Percentiles rank a stretch among this genome's conserved stretches.
These are phyloP conservation scores for Schwanniomyces etchellsii DNA, from an alignment of 1,139 yeast species.

Conservation along the genomic window DNA sequence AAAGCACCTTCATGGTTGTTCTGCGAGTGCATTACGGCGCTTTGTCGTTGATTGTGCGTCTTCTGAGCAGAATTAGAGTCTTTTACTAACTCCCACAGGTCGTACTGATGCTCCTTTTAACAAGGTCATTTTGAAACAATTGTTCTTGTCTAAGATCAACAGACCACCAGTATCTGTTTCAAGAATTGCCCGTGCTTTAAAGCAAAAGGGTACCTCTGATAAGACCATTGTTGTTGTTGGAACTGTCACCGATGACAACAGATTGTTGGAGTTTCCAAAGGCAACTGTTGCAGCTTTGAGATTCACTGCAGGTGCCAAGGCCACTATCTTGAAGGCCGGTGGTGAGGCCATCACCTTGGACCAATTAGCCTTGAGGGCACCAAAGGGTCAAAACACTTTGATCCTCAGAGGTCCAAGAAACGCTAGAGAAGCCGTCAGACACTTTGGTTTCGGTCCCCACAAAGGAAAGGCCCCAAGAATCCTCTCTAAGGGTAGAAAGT, in stretches of 20 bases:
- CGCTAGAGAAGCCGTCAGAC: constrained; percentile 99
- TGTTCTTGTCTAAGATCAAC: constrained; percentile 97
- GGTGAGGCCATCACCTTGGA: constrained; percentile 99
- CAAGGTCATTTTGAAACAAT: constrained; percentile 91
- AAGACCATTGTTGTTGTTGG: constrained; percentile 98
- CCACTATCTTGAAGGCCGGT: constrained; percentile 96
- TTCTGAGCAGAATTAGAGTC: constrained; percentile 49
- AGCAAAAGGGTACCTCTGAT: constrained; percentile 77
- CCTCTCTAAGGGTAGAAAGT: constrained; percentile 96
- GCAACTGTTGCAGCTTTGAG: constrained; percentile 97
- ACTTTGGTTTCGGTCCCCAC: constrained; percentile 99
- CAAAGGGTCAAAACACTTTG: constrained; percentile 98
- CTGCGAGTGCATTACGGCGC: constrained; percentile 54
- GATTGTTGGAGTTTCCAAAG: constrained; percentile 93
- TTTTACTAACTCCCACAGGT: constrained; percentile 57
- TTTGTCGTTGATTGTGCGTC: constrained; percentile 40
- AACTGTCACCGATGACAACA: constrained; percentile 97
- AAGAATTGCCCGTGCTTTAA: constrained; percentile 80
- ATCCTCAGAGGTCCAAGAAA: constrained; percentile 98
- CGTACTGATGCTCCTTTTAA: constrained; percentile 99
- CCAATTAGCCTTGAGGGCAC: constrained; percentile 98
- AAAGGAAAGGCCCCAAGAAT: constrained; percentile 99
- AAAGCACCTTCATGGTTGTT: constrained; percentile 18
- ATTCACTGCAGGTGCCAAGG: constrained; percentile 99
- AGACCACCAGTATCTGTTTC: constrained; percentile 98